Conservation (phyloP, 1,284 basidiomycete species). For the Melanopsichium pennsylvanicum region DNA sequence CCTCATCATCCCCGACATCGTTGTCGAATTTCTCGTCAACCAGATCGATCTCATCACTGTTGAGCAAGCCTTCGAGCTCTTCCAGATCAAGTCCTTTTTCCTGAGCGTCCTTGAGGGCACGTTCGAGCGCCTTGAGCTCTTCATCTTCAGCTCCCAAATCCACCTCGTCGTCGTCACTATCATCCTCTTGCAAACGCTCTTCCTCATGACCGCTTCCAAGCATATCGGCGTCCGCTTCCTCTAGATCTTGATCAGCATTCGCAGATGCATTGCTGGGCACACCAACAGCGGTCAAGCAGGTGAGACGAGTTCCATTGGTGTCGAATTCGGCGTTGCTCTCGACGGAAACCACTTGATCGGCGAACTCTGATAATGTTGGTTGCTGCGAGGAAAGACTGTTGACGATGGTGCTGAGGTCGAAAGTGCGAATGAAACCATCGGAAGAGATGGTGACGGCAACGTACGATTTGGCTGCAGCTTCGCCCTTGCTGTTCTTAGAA, state of each 20-base stretch:
- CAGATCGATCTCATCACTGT: constrained; percentile 27
- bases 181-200: constrained; percentile 11
- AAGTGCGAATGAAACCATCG: constrained; percentile 61
- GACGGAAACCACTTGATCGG: constrained; percentile 16
- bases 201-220: constrained; percentile 33
- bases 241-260: constrained; percentile 21
- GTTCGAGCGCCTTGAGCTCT: constrained; percentile 45
- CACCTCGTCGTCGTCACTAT: constrained; percentile 36
- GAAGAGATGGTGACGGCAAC: constrained; percentile 61
- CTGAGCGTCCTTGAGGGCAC: constrained; percentile 45
- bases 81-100: constrained; percentile 38
- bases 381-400: constrained; percentile 3
- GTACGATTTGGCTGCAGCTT: constrained; percentile 12
- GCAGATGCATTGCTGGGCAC: constrained; percentile 8
- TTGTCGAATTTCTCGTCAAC: constrained; percentile 17
- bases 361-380: constrained; percentile 7
- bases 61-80: constrained; percentile 33
- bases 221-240: constrained; percentile 35
- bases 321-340: constrained; percentile 47
- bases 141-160: constrained; percentile 43
- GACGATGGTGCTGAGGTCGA: constrained; percentile 48
- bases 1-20: constrained; percentile 16
- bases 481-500: constrained; percentile 14
- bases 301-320: constrained; percentile 61
- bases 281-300: constrained; percentile 59